Conservation (phyloP, 306 rosid species). For the Albizia julibrissin region DNA sequence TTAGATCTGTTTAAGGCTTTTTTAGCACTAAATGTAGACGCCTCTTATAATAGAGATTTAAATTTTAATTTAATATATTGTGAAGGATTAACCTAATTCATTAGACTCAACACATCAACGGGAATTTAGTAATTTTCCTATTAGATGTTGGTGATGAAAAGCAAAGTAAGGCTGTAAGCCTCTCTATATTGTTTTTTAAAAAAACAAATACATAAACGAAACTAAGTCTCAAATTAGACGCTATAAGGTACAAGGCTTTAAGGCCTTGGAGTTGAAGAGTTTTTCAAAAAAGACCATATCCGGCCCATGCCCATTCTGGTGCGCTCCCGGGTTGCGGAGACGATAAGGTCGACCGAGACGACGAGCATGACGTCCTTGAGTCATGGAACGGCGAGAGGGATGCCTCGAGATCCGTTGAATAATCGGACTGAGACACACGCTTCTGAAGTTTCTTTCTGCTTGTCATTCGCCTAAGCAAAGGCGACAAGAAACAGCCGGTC, state of each 20-base stretch:
- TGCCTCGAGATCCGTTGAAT: constrained; percentile 52
- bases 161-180: background rate
- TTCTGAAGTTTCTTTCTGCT: constrained; percentile 34
- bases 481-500: constrained; percentile 73
- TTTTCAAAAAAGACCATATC: constrained; percentile 70
- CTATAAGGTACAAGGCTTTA: background rate
- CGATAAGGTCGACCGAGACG: constrained; percentile 45
- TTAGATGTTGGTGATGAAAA: background rate
- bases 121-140: background rate
- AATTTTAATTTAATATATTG: no score
- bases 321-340: constrained; percentile 67
- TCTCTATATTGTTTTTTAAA: no score
- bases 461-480: constrained; percentile 48
- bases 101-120: background rate
- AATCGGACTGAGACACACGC: constrained; percentile 31
- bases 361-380: constrained; percentile 45
- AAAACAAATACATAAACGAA: background rate
- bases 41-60: no score
- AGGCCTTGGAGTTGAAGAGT: background rate
- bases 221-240: background rate
- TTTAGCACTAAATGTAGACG: no score
- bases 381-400: constrained; percentile 58
- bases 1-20: no score
- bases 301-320: constrained; percentile 94
- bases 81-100: no score